Conservation (phyloP, 2,329 filamentous ascomycete genomes). For the Aureobasidium sp. region DNA sequence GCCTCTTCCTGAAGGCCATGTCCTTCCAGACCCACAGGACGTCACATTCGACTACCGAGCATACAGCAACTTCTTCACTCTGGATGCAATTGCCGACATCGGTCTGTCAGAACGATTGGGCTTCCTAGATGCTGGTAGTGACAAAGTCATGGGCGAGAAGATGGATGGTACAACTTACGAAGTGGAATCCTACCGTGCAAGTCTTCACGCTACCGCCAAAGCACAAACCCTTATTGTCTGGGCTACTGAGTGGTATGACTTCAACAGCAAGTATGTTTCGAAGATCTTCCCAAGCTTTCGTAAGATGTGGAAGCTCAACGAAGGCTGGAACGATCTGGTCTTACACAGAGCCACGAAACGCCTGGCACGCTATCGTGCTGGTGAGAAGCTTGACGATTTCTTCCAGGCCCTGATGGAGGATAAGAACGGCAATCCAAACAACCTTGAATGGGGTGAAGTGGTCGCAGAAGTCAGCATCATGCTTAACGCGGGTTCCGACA, state of each 20-base stretch:
- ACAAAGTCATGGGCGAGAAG: constrained; percentile 19
- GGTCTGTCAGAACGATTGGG: constrained; percentile 16
- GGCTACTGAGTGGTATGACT: constrained; percentile 42
- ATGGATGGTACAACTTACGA: constrained; percentile 34
- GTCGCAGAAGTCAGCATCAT: constrained; percentile 48
- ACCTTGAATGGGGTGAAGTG: constrained; percentile 50
- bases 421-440: constrained; percentile 35
- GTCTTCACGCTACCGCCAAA: constrained; percentile 44
- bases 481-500: constrained; percentile 43
- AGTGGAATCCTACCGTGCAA: constrained; percentile 18
- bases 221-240: constrained; percentile 42
- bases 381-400: constrained; percentile 51
- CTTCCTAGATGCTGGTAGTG: constrained; percentile 28
- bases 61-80: constrained; percentile 19
- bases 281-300: constrained; percentile 40
- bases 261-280: constrained; percentile 42
- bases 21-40: constrained; percentile 19
- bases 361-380: constrained; percentile 37
- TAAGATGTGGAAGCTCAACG: constrained; percentile 30
- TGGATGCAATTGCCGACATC: constrained; percentile 22
- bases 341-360: constrained; percentile 37
- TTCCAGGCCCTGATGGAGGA: constrained; percentile 48
- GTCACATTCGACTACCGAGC: constrained; percentile 11
- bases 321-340: constrained; percentile 38
- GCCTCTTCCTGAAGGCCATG: background rate